Conservation (phyloP, 805 yeast genomes). For the Danielia reshetovae region DNA sequence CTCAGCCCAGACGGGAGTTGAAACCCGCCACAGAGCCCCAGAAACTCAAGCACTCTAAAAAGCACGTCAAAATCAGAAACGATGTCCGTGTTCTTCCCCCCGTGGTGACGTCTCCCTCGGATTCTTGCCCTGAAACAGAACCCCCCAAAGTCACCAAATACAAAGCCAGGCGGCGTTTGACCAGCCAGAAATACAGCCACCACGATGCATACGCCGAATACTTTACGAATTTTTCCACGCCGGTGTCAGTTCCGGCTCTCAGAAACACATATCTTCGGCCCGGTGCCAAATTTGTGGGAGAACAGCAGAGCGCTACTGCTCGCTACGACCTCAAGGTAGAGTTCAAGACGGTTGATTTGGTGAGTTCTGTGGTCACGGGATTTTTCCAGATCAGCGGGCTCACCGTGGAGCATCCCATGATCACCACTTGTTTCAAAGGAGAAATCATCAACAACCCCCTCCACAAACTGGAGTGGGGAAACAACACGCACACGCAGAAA, state of each 20-base stretch:
- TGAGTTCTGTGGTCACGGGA: constrained; percentile 44
- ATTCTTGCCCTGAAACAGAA: too few relatives aligned
- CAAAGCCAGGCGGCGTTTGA: neutral
- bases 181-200: constrained; percentile 2
- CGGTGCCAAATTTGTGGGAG: constrained; percentile 59
- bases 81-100: neutral
- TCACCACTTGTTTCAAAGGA: constrained; percentile 70
- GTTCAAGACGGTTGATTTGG: constrained; percentile 63
- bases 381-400: constrained; percentile 63
- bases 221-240: constrained; percentile 7
- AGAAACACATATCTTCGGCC: constrained; percentile 49
- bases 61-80: neutral
- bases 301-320: constrained; percentile 65
- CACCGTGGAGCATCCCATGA: constrained; percentile 56
- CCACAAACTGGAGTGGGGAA: constrained; percentile 21
- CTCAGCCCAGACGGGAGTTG: constrained; percentile 1
- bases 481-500: constrained; percentile 11
- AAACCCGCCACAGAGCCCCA: constrained; percentile 1
- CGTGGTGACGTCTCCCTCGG: neutral
- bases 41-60: neutral
- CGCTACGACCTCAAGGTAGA: constrained; percentile 67
- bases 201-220: constrained; percentile 7
- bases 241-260: constrained; percentile 24
- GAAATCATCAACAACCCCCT: constrained; percentile 59
- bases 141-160: too few relatives aligned